Evolutionary conservation across 306 rosid genomes (phyloP).

Genomic region (Herpetospermum pedunculosum): DNA sequence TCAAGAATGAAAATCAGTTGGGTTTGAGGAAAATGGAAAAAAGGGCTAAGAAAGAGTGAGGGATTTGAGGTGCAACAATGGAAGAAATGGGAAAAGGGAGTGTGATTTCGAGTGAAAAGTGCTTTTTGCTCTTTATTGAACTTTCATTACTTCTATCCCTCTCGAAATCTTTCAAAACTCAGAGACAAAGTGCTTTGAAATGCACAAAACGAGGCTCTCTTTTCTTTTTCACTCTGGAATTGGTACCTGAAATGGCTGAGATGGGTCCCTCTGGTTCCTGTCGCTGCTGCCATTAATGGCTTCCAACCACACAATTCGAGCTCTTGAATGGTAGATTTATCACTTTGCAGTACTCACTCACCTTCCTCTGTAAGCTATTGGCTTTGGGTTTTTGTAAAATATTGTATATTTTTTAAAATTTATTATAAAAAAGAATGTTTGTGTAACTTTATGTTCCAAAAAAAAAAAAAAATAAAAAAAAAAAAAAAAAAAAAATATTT

Average conservation of each 20-base stretch:
- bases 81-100: not conserved
- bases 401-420: not conserved
- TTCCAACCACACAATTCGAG: constrained; percentile 6
- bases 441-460: too few relatives aligned
- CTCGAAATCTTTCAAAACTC: not conserved
- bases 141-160: not conserved
- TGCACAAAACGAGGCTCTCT: not conserved
- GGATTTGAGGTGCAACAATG: not conserved
- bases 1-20: not conserved
- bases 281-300: constrained; percentile 1
- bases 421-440: too few relatives aligned
- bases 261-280: constrained; percentile 6
- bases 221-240: not conserved
- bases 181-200: constrained; percentile 3
- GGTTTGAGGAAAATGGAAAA: not conserved
- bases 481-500: too few relatives aligned
- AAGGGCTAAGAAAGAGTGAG: not conserved
- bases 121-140: not conserved
- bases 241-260: constrained; percentile 4
- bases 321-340: not conserved
- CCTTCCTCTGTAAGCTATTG: not conserved
- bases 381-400: constrained; percentile 1
- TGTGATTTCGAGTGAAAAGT: not conserved
- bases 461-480: too few relatives aligned
- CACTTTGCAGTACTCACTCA: not conserved